A percentile compares a stretch with the other conserved stretches of the same genome.
Evolutionary conservation across 176 grass and related monocot species (phyloP).

Genomic region (Typha latifolia): DNA sequence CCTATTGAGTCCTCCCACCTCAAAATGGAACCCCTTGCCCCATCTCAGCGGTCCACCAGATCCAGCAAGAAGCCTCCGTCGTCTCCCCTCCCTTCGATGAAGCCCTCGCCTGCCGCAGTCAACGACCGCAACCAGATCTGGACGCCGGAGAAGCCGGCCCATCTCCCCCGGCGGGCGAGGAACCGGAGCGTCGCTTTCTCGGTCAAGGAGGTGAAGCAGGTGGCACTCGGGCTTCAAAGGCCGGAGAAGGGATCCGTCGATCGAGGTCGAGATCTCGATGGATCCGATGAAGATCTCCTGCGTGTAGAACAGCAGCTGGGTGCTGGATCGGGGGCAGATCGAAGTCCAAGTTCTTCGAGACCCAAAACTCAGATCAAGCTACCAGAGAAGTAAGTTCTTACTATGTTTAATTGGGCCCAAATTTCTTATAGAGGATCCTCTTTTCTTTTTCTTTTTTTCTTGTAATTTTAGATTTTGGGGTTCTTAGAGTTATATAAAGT

Average conservation of each 20-base stretch:
- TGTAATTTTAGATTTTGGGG: not conserved
- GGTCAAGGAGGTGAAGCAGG: constrained; percentile 38
- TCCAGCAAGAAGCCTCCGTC: not conserved
- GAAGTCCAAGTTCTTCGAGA: constrained; percentile 17
- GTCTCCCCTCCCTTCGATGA: not conserved
- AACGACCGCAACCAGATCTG: constrained; percentile 17
- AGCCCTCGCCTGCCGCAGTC: not conserved
- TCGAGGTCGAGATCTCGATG: not conserved
- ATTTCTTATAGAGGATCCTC: not conserved
- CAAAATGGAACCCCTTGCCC: constrained; percentile 1
- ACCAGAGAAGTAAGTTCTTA: constrained; percentile 47
- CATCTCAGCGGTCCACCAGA: not conserved
- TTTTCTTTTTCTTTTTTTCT: not conserved
- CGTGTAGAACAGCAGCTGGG: constrained; percentile 36
- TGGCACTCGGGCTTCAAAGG: constrained; percentile 35
- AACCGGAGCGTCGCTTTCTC: constrained; percentile 49
- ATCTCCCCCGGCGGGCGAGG: constrained; percentile 17
- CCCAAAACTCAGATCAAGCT: constrained; percentile 36
- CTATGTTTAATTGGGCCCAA: not conserved
- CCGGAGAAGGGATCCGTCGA: not conserved
- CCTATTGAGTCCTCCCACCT: no score
- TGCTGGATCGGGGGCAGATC: not conserved
- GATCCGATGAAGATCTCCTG: constrained; percentile 27
- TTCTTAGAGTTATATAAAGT: no score
- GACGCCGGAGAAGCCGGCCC: constrained; percentile 43